phyloP scores from a whole-genome alignment of 2,329 filamentous ascomycete species.

The Diaporthe eres region DNA sequence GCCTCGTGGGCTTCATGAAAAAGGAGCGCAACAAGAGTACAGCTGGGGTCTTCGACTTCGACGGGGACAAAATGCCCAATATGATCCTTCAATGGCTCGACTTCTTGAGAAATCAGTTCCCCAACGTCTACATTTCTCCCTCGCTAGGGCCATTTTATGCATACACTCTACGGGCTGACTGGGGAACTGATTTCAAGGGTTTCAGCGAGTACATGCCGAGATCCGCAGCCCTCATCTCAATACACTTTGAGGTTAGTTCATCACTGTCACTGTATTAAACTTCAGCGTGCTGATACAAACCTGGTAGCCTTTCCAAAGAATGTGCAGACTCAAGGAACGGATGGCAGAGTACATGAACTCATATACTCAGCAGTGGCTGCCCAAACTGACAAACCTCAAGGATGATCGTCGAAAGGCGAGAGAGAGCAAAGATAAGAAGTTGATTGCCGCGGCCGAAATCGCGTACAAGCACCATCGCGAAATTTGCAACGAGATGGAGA shows the following conservation, averaged over 20 bases:
- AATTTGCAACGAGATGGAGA: background rate
- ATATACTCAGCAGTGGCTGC: background rate
- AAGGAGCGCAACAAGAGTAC: too few relatives aligned
- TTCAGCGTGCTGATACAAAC: too few relatives aligned
- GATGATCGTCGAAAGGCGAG: background rate
- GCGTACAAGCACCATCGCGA: fast-evolving
- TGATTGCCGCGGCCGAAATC: background rate
- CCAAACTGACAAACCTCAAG: background rate
- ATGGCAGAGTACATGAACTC: background rate
- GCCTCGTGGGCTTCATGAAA: background rate
- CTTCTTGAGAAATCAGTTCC: background rate
- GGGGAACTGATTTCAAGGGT: background rate
- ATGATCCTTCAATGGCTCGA: too few relatives aligned
- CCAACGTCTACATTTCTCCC: background rate
- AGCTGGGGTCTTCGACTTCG: too few relatives aligned
- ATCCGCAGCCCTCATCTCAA: too few relatives aligned
- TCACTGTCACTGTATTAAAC: too few relatives aligned
- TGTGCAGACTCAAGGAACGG: background rate
- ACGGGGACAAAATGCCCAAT: too few relatives aligned
- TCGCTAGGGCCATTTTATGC: fast-evolving
- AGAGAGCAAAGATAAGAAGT: background rate
- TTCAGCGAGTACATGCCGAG: too few relatives aligned
- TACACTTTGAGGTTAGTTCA: too few relatives aligned
- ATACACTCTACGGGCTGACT: fast-evolving
- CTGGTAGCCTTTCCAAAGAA: background rate